Evolutionary conservation across 495 filamentous ascomycete species (phyloP), one percentile per base, ranked within the genome.

Genomic region (Recurvomyces mirabilis): DNA sequence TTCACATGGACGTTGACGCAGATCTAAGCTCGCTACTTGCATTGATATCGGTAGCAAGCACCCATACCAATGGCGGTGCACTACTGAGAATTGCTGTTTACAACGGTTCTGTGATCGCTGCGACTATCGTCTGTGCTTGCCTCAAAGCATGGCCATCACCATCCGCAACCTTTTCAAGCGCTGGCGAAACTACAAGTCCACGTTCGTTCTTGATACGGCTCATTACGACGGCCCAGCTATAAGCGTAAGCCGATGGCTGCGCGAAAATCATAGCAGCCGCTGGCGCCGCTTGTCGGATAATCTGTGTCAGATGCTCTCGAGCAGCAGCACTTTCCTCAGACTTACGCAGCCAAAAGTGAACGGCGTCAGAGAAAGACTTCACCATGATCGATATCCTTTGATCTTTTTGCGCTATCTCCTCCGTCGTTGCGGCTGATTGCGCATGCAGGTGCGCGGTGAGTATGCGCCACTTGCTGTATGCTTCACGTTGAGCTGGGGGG

Each of bases 181-280:
- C 17, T 9, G 37, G 10, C 10, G 37, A 6, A 25, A 17, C 37
- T 10, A 23, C 6, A 26, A 26, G 23, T 17, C 13, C 22, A 6
- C 6, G n/a, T 31, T 32, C 12, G 13, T 26, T 10, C 37, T 20
- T 25, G 12, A 13, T 14, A 11, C 17, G 13, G 17, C 21, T 10
- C 9, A 12, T 11, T 12, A 11, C n/a, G 28, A 11, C 17, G 6
- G 10, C 23, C 39, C 39, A 42, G 5, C 22, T 7, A 5, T n/a
- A 42, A 11, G 7, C 39, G 25, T 15, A 42, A 18, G 23, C 13
- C 14, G 39, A 42, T 15, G 39, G 22, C 18, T 42, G 39, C 22
- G 39, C 5, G 12, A 29, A 42, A 5, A 42, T 21, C 10, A 42
- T 29, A 10, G 18, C 13, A 30, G 39, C 23, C 11, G 31, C 39